Evolutionary conservation across 2,329 filamentous ascomycete genomes (phyloP).

Genomic region (Epichloe uncinata): DNA sequence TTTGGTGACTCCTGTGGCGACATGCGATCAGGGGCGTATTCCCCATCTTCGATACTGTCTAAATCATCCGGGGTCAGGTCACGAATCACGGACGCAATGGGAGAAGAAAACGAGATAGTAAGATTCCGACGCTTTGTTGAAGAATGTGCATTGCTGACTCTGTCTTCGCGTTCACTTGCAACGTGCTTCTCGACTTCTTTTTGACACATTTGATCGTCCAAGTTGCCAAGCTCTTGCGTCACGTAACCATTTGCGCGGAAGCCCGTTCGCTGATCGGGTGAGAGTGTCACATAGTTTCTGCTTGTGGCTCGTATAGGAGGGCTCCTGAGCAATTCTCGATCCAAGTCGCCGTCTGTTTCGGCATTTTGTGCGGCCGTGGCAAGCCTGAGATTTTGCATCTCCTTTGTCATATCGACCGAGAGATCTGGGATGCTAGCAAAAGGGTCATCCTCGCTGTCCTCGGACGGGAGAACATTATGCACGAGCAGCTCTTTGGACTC

Average conservation of each 20-base stretch:
- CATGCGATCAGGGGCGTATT: slow-evolving; percentile 10
- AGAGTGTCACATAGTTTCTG: slow-evolving; percentile 21
- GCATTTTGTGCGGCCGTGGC: slow-evolving; percentile 23
- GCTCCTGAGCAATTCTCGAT: slow-evolving; percentile 8
- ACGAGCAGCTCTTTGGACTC: slow-evolving; percentile 15
- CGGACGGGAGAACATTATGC: slow-evolving; percentile 32
- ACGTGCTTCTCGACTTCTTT: slow-evolving; percentile 12
- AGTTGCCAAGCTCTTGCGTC: slow-evolving; percentile 22
- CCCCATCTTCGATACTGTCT: slow-evolving; percentile 26
- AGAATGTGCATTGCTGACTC: slow-evolving; percentile 37
- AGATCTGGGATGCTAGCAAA: slow-evolving; percentile 89
- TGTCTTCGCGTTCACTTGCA: slow-evolving; percentile 23
- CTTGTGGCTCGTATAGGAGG: slow-evolving; percentile 6
- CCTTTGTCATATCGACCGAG: slow-evolving; percentile 73
- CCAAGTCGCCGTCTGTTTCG: slow-evolving; percentile 10
- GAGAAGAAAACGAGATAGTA: slow-evolving; percentile 75
- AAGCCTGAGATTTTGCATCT: slow-evolving; percentile 44
- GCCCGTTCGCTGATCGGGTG: slow-evolving; percentile 20
- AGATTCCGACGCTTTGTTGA: slow-evolving; percentile 33
- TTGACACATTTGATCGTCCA: slow-evolving; percentile 11
- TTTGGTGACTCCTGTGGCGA: slow-evolving; percentile 6
- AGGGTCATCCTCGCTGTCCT: slow-evolving; percentile 76
- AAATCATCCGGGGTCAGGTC: slow-evolving; percentile 31
- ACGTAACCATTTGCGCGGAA: slow-evolving; percentile 18
- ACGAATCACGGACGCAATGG: slow-evolving; percentile 56